Conservation (phyloP, 1,284 basidiomycete species). For the Sanghuangporus baumii region DNA sequence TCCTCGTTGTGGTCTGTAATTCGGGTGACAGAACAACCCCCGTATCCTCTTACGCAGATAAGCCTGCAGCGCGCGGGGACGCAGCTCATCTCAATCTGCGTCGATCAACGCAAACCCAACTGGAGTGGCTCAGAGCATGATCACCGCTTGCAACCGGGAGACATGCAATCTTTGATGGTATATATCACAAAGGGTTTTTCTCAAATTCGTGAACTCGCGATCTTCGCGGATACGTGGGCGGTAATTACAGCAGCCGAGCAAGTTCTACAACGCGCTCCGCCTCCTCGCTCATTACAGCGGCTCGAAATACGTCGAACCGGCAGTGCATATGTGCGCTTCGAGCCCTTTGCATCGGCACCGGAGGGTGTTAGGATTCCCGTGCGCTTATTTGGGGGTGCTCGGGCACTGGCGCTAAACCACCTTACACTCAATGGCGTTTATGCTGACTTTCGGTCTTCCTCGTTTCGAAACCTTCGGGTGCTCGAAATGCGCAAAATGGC, state of each 20-base stretch:
- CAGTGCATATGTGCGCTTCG: constrained; percentile 38
- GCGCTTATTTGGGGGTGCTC: constrained; percentile 23
- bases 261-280: constrained; percentile 36
- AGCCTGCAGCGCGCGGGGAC: constrained; percentile 50
- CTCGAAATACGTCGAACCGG: constrained; percentile 56
- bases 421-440: constrained; percentile 50
- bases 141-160: constrained; percentile 33
- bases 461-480: constrained; percentile 39
- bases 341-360: constrained; percentile 13
- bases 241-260: constrained; percentile 43
- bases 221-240: constrained; percentile 47
- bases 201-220: constrained; percentile 49
- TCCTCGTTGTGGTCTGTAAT: constrained; percentile 56
- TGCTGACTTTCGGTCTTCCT: constrained; percentile 39
- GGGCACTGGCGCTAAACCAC: constrained; percentile 26
- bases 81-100: constrained; percentile 22
- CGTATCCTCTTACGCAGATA: constrained; percentile 42
- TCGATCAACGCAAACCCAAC: constrained; percentile 14
- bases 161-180: constrained; percentile 41
- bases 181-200: constrained; percentile 41
- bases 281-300: constrained; percentile 40
- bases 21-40: constrained; percentile 46
- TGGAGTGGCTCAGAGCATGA: constrained; percentile 17
- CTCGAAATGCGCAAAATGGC: constrained; percentile 58
- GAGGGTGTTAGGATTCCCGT: neutral